Conservation (phyloP, 805 yeast species). For the Myxozyma mucilagina region DNA sequence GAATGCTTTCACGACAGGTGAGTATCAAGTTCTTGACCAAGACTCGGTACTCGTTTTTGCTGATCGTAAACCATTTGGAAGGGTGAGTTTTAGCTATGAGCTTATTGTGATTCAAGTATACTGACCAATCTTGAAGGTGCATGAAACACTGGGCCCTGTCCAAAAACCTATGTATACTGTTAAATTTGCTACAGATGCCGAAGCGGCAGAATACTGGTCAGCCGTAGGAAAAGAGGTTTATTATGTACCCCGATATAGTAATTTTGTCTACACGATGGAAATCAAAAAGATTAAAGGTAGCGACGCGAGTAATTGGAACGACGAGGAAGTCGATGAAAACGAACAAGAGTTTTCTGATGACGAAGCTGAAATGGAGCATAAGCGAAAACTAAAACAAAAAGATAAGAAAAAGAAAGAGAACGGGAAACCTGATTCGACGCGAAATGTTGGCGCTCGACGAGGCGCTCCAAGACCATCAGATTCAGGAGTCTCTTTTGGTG, state of each 20-base stretch:
- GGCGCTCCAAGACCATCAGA: conserved; percentile 1
- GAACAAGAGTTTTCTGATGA: conserved; percentile 73
- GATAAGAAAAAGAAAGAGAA: conserved; percentile 43
- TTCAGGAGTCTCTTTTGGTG: conserved; percentile 19
- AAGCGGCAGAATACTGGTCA: conserved; percentile 42
- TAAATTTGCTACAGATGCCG: conserved; percentile 56
- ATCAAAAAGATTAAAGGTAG: conserved; percentile 76
- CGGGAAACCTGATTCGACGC: background rate
- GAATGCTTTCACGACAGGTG: conserved; percentile 76
- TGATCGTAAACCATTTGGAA: conserved; percentile 70
- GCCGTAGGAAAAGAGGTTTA: conserved; percentile 60
- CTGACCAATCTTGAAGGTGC: conserved; percentile 6
- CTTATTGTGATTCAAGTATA: background rate
- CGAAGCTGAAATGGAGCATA: conserved; percentile 76
- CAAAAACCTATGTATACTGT: conserved; percentile 80
- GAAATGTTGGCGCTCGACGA: background rate
- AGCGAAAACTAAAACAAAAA: conserved; percentile 61
- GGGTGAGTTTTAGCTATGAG: conserved; percentile 47
- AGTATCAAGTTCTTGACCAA: conserved; percentile 77
- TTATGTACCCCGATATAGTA: conserved; percentile 78
- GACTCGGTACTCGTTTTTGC: conserved; percentile 71
- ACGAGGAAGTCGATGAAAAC: conserved; percentile 88
- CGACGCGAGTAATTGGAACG: conserved; percentile 93
- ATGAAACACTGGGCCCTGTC: conserved; percentile 85
- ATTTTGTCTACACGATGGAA: conserved; percentile 73